A percentile compares a stretch with the other conserved stretches of the same genome.
These are phyloP conservation scores for Pholiota molesta DNA, from an alignment of 768 basidiomycete species.

Conservation along the genomic window DNA sequence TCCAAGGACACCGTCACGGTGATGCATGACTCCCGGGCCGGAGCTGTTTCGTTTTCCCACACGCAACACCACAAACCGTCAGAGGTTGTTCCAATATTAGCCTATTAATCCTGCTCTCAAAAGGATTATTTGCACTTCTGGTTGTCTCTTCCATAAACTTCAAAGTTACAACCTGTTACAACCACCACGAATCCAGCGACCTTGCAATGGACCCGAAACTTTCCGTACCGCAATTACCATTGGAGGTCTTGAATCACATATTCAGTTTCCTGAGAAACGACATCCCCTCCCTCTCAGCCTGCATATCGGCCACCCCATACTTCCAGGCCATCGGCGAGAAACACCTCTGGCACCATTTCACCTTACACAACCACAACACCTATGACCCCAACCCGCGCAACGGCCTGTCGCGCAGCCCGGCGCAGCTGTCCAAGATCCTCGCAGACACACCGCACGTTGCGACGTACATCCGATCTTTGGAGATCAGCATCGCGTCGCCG, in stretches of 20 bases:
- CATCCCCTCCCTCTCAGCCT: conserved; percentile 9
- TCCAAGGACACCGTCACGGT: too few species aligned
- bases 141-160: too few species aligned
- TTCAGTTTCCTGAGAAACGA: conserved; percentile 17
- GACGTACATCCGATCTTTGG: conserved; percentile 14
- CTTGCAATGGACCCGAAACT: neutral
- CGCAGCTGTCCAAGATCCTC: conserved; percentile 14
- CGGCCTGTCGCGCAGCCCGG: conserved; percentile 2
- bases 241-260: conserved; percentile 18
- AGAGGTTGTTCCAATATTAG: too few species aligned
- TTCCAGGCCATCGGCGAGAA: conserved; percentile 16
- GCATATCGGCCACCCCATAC: conserved; percentile 9
- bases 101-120: too few species aligned
- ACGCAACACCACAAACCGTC: too few species aligned
- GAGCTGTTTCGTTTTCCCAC: too few species aligned
- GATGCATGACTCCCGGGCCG: too few species aligned
- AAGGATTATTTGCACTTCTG: too few species aligned
- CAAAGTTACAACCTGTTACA: too few species aligned
- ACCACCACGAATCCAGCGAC: neutral
- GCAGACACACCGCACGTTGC: conserved; percentile 10
- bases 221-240: conserved; percentile 9
- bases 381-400: neutral
- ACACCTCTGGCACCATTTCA: conserved; percentile 17
- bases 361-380: conserved; percentile 11
- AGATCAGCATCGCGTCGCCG: conserved; percentile 10